phyloP scores from a whole-genome alignment of 257 asterid genomes.

The Solanum clarkiae region DNA sequence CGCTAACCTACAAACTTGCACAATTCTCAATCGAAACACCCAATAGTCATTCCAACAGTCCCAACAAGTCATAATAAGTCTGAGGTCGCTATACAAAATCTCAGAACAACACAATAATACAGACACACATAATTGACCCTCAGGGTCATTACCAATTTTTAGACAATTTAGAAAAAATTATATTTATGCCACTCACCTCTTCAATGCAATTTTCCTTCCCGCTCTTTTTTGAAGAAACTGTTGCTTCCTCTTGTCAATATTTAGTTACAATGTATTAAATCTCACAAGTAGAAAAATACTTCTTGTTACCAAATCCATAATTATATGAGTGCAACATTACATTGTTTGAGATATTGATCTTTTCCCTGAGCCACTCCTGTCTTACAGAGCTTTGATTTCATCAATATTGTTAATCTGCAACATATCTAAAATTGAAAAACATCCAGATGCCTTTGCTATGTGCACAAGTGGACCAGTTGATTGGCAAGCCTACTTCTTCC shows the following conservation, averaged over 20 bases:
- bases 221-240: slow-evolving; percentile 21
- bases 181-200: slow-evolving; percentile 25
- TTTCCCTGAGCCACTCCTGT: slow-evolving; percentile 8
- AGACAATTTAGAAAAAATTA: neutral
- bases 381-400: neutral
- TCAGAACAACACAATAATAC: no score
- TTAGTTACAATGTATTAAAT: slow-evolving; percentile 6
- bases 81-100: no score
- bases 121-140: no score
- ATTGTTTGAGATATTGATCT: slow-evolving; percentile 17
- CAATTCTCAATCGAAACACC: no score
- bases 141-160: neutral
- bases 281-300: neutral
- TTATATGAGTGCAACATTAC: neutral
- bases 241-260: slow-evolving; percentile 22
- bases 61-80: no score
- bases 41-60: no score
- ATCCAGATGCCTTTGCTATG: slow-evolving; percentile 66
- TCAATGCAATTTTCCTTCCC: slow-evolving; percentile 48
- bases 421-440: slow-evolving; percentile 47
- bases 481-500: slow-evolving; percentile 50
- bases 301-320: neutral
- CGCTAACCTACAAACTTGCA: no score
- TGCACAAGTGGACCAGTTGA: slow-evolving; percentile 66
- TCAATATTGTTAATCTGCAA: slow-evolving; percentile 1